Evolutionary conservation across 306 rosid species (phyloP).

Genomic region (Quercus wislizeni): DNA sequence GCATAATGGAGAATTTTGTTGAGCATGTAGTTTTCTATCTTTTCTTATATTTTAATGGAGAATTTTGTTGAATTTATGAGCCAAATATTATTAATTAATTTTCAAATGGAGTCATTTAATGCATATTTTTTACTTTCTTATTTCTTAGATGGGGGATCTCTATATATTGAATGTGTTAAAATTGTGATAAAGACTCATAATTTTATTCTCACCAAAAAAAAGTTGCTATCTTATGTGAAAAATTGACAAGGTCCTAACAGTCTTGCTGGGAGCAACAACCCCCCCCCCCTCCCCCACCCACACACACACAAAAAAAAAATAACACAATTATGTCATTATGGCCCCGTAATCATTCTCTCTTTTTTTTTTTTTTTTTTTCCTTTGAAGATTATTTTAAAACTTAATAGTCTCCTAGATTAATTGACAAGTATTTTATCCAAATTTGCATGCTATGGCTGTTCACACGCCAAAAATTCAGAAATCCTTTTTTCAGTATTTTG

Average conservation of each 20-base stretch:
- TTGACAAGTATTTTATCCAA: no score
- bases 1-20: background rate
- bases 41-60: background rate
- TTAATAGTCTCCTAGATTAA: background rate
- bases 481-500: no score
- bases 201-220: no score
- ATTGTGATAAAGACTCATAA: background rate
- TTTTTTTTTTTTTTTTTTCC: no score
- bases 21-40: background rate
- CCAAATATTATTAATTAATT: background rate
- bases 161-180: background rate
- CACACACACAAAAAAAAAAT: no score
- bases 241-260: background rate
- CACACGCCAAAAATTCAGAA: no score
- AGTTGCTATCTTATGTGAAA: no score
- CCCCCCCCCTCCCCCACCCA: background rate
- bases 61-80: background rate
- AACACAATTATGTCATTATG: no score
- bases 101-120: background rate
- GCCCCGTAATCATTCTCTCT: no score
- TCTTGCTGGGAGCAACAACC: background rate
- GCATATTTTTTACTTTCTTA: no score
- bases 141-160: background rate
- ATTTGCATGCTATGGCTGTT: no score
- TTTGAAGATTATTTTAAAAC: background rate